These are phyloP conservation scores for Colletotrichum caudatum DNA, from an alignment of 2,329 filamentous ascomycete species.

Conservation along the genomic window DNA sequence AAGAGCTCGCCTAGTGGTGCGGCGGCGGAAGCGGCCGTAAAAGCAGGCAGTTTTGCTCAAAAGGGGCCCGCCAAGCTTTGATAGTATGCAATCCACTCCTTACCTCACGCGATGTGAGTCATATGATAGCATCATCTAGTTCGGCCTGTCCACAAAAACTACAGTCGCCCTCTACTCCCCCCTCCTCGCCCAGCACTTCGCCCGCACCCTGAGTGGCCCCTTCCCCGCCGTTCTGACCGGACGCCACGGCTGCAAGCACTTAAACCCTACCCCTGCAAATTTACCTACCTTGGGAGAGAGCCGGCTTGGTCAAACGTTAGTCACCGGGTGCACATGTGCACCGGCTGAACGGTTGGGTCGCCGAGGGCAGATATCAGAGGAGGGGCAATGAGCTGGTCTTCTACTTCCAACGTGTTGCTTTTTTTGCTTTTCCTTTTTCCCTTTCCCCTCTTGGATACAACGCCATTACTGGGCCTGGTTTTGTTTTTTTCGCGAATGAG, in stretches of 20 bases:
- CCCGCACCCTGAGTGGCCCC: background rate
- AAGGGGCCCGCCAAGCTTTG: background rate
- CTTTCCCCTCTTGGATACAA: background rate
- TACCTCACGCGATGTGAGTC: conserved; percentile 12
- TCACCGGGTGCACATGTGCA: background rate
- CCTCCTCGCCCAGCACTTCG: background rate
- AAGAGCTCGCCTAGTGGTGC: background rate
- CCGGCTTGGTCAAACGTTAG: conserved; percentile 25
- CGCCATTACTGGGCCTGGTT: background rate
- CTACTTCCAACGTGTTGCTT: background rate
- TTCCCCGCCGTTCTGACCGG: background rate
- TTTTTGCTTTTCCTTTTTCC: background rate
- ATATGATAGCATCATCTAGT: background rate
- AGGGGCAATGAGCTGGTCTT: background rate
- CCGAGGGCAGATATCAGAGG: background rate
- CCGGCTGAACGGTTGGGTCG: background rate
- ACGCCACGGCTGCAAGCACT: conserved; percentile 36
- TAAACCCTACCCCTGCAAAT: background rate
- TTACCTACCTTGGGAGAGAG: background rate
- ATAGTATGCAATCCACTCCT: background rate
- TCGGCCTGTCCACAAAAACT: conserved; percentile 1
- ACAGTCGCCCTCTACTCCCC: no score
- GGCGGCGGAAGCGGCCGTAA: background rate
- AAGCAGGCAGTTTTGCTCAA: background rate
- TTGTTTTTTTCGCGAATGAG: background rate